phyloP scores from a whole-genome alignment of 176 grass and related monocot species.

The Triticum monococcum region DNA sequence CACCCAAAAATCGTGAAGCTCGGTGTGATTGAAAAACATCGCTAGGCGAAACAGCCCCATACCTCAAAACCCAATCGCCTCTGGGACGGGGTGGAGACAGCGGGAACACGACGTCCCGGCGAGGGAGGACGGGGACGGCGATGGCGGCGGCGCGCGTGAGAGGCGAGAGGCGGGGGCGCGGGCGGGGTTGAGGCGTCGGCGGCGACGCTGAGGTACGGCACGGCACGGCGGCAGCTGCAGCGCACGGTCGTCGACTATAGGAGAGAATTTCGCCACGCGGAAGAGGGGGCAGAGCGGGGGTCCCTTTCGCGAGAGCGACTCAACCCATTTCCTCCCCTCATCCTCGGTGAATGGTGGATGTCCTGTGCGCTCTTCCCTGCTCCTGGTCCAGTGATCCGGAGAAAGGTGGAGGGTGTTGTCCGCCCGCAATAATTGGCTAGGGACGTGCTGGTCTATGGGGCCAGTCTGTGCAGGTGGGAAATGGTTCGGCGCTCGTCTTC shows the following conservation, averaged over 20 bases:
- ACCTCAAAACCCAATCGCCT: neutral
- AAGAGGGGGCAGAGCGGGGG: slow-evolving; percentile 23
- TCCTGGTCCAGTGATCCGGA: slow-evolving; percentile 3
- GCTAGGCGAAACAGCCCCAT: neutral
- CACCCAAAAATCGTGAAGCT: neutral
- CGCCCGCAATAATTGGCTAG: no score
- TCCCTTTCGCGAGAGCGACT: slow-evolving; percentile 38
- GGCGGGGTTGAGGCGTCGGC: neutral
- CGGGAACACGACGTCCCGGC: neutral
- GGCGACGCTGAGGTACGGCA: neutral
- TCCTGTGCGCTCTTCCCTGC: neutral
- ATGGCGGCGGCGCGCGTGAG: neutral
- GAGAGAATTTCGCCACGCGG: slow-evolving; percentile 25
- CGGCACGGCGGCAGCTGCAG: slow-evolving; percentile 17
- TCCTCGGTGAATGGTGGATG: slow-evolving; percentile 21
- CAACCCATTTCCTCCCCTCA: neutral
- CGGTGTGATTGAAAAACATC: neutral
- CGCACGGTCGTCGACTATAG: slow-evolving; percentile 1
- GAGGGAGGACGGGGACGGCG: neutral
- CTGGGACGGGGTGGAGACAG: neutral
- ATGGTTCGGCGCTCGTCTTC: no score
- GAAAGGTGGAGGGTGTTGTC: no score
- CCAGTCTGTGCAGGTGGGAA: no score
- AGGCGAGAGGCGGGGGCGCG: neutral
- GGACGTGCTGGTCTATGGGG: no score